Conservation (phyloP, 805 yeast genomes). For the Candida hispaniensis region DNA sequence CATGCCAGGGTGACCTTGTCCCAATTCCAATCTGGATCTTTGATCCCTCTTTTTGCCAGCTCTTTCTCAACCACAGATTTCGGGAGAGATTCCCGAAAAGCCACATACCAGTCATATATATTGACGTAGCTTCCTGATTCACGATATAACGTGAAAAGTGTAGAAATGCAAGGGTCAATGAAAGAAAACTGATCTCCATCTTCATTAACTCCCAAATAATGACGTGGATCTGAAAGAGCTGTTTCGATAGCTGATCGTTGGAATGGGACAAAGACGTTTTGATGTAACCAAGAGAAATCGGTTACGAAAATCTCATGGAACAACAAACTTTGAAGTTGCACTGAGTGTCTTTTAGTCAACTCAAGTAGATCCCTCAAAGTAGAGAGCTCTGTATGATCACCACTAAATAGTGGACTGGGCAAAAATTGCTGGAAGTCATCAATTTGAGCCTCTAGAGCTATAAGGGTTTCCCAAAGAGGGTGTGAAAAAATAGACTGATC, state of each 20-base stretch:
- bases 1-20: slow-evolving; percentile 53
- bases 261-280: slow-evolving; percentile 35
- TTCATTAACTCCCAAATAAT: slow-evolving; percentile 23
- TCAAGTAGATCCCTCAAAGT: no score
- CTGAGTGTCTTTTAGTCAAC: no score
- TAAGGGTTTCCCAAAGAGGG: no score
- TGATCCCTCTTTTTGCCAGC: slow-evolving; percentile 5
- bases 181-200: slow-evolving; percentile 25
- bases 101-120: slow-evolving; percentile 53
- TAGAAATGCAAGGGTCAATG: slow-evolving; percentile 41
- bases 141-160: slow-evolving; percentile 56
- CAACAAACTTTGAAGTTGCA: no score
- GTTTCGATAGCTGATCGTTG: slow-evolving; percentile 34
- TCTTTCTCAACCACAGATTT: slow-evolving; percentile 8
- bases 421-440: no score
- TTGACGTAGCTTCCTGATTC: slow-evolving; percentile 67
- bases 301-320: slow-evolving; percentile 38
- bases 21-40: slow-evolving; percentile 39
- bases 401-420: no score
- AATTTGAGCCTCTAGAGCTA: no score
- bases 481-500: no score
- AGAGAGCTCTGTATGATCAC: no score
- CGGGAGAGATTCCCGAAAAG: slow-evolving; percentile 37
- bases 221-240: slow-evolving; percentile 35
- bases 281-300: slow-evolving; percentile 28